Percentiles rank a stretch among this genome's conserved stretches.
phyloP scores from a whole-genome alignment of 495 filamentous ascomycete genomes.

The Peziza echinospora region DNA sequence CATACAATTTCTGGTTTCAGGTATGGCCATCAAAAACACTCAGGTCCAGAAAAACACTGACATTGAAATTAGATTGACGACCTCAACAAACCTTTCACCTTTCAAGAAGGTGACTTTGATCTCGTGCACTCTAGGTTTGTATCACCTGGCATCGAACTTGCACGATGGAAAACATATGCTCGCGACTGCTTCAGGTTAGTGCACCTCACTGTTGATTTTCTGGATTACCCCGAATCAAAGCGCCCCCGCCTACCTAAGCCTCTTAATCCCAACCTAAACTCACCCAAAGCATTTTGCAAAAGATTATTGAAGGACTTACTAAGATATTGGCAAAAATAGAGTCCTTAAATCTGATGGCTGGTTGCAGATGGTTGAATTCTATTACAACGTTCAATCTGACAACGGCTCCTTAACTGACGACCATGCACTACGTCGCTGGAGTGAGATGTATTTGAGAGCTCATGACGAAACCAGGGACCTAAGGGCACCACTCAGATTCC shows the following conservation, averaged over 20 bases:
- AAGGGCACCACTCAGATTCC: slow-evolving; percentile 41
- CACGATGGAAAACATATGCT: slow-evolving; percentile 61
- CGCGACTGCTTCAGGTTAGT: slow-evolving; percentile 47
- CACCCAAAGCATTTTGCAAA: too few relatives aligned
- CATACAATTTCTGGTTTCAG: slow-evolving; percentile 17
- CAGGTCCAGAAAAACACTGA: slow-evolving; percentile 1
- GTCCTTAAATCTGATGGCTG: slow-evolving; percentile 53
- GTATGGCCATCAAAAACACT: slow-evolving; percentile 8
- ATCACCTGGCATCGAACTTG: slow-evolving; percentile 49
- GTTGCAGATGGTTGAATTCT: slow-evolving; percentile 80
- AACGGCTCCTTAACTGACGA: slow-evolving; percentile 56
- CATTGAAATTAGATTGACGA: slow-evolving; percentile 39
- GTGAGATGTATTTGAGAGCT: slow-evolving; percentile 41
- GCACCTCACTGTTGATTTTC: neutral
- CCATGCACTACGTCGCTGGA: slow-evolving; percentile 56
- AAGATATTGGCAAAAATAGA: too few relatives aligned
- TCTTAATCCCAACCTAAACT: too few relatives aligned
- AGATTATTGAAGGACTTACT: too few relatives aligned
- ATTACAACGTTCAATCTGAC: slow-evolving; percentile 73
- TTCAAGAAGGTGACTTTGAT: slow-evolving; percentile 58
- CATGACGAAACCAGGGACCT: slow-evolving; percentile 34
- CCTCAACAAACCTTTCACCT: slow-evolving; percentile 56
- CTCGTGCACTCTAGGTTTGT: slow-evolving; percentile 76
- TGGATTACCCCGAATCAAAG: too few relatives aligned
- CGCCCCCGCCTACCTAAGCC: too few relatives aligned